Base-by-base conservation (phyloP, 202 grass and related monocot species). In the Dendrocalamus latiflorus region DNA sequence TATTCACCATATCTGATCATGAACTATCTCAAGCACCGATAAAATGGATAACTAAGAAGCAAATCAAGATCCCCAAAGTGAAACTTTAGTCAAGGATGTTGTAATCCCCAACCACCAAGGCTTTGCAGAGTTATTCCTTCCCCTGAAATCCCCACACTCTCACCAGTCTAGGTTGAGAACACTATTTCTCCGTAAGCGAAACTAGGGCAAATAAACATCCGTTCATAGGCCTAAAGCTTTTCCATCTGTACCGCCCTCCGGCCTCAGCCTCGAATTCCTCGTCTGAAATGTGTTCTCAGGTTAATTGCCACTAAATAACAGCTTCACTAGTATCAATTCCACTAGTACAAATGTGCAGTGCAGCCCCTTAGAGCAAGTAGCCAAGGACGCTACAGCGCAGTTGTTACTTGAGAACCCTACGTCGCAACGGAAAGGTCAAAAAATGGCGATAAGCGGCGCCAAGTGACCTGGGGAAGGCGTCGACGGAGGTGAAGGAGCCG, bases 391-490 rank as follows among this genome's bases (percentile, higher is more conserved):
- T 6, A 50, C 63, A 21, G 7, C 63, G 33, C 59, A 10, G 58
- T 22, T 36, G 14, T 16, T 28, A 54, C 65, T 14, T 25, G 57
- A 57, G 49, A 64, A 51, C 68, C 59, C 69, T 59, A 75, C 5
- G 42, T 57, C 6, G 21, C 30, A 59, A 22, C 16, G 72, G 30
- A 30, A 64, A 84, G 4, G 16, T 9, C 0, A 72, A 24, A 5
- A 65, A 49, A 49, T 14, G 55, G 59, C 2, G 11, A 50, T 0
- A n/a, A 24, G 14, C 34, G 20, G 33, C 4, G 33, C 15, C 0
- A 30, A 39, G 43, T 62, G 66, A 88, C 85, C 88, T 87, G 65
- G 75, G 70, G 80, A 81, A 78, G 12, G 76, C 72, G 9, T 88
- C 87, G 85, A 75, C 66, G 73, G 49, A 70, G 76, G 78, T 65